These are phyloP conservation scores for Actinomucor elegans DNA, from an alignment of 371 early-diverging fungal genomes.

Conservation along the genomic window DNA sequence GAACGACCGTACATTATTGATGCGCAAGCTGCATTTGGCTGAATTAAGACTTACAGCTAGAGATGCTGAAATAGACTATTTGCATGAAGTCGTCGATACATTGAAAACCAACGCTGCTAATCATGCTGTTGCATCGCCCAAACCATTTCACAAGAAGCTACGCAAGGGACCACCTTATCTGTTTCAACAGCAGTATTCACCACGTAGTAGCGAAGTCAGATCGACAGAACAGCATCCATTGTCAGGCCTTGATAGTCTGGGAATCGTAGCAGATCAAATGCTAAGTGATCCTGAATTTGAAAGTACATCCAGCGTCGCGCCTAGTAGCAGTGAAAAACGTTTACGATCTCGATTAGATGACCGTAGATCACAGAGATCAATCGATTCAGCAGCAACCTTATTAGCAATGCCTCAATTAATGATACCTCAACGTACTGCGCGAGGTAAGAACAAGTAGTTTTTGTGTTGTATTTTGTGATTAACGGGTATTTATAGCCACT, in stretches of 20 bases:
- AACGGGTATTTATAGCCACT: too few relatives aligned
- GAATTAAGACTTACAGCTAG: constrained; percentile 42
- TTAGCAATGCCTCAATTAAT: constrained; percentile 40
- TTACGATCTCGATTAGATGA: constrained; percentile 18
- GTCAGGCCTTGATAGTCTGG: constrained; percentile 31
- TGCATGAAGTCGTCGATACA: constrained; percentile 30
- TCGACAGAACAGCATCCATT: constrained; percentile 16
- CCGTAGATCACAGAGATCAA: constrained; percentile 45
- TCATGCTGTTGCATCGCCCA: constrained; percentile 6
- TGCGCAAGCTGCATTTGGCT: constrained; percentile 39
- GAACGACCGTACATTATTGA: constrained; percentile 28
- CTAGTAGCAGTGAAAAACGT: constrained; percentile 7
- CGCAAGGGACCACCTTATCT: constrained; percentile 40
- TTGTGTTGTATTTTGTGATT: too few relatives aligned
- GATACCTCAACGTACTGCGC: constrained; percentile 2
- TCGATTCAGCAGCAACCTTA: constrained; percentile 48
- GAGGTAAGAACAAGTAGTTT: background rate
- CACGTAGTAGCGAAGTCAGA: constrained; percentile 34
- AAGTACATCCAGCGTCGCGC: background rate
- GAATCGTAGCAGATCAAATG: constrained; percentile 42
- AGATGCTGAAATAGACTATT: constrained; percentile 45
- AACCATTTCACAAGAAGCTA: constrained; percentile 3
- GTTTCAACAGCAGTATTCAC: constrained; percentile 51
- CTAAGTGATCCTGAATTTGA: constrained; percentile 32
- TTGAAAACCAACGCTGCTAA: constrained; percentile 7